A percentile compares a stretch with the other conserved stretches of the same genome.
These are phyloP conservation scores for Lichtheimia hyalospora DNA, from an alignment of 371 early-diverging fungal genomes.

Conservation along the genomic window DNA sequence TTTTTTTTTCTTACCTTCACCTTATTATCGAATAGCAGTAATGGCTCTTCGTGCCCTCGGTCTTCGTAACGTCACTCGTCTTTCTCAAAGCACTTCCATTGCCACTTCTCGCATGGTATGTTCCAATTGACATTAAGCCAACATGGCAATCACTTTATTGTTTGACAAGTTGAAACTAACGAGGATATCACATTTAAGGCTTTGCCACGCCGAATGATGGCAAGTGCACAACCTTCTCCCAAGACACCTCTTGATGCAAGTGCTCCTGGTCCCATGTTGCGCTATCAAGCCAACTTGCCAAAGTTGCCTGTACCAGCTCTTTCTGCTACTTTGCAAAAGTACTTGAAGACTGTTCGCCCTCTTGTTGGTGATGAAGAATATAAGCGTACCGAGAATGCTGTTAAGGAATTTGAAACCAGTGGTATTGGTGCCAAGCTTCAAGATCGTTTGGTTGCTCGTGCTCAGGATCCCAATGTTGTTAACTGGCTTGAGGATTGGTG, in stretches of 20 bases:
- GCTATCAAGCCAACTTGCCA: conserved; percentile 72
- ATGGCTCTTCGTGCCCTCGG: conserved; percentile 13
- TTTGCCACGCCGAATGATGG: conserved; percentile 21
- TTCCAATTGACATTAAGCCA: too few species aligned
- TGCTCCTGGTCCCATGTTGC: conserved; percentile 61
- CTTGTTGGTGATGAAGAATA: conserved; percentile 74
- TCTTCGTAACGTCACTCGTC: conserved; percentile 9
- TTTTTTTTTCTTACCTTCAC: conserved; percentile 4
- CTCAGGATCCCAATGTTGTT: conserved; percentile 60
- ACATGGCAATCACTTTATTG: not conserved
- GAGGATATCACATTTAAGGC: not conserved
- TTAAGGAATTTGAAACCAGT: conserved; percentile 77
- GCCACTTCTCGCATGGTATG: not conserved
- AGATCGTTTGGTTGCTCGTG: conserved; percentile 72
- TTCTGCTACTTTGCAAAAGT: conserved; percentile 76
- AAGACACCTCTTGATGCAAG: conserved; percentile 47
- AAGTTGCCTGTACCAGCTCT: conserved; percentile 91
- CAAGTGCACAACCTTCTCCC: conserved; percentile 22
- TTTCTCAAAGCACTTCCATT: not conserved
- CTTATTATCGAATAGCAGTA: not conserved
- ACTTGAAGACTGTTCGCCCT: conserved; percentile 78
- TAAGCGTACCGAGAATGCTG: conserved; percentile 66
- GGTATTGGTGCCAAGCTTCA: conserved; percentile 86
- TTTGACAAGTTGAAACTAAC: not conserved
- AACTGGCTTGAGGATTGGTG: conserved; percentile 97